Base-by-base conservation (phyloP, 495 filamentous ascomycete genomes). In the Tuber aestivum region DNA sequence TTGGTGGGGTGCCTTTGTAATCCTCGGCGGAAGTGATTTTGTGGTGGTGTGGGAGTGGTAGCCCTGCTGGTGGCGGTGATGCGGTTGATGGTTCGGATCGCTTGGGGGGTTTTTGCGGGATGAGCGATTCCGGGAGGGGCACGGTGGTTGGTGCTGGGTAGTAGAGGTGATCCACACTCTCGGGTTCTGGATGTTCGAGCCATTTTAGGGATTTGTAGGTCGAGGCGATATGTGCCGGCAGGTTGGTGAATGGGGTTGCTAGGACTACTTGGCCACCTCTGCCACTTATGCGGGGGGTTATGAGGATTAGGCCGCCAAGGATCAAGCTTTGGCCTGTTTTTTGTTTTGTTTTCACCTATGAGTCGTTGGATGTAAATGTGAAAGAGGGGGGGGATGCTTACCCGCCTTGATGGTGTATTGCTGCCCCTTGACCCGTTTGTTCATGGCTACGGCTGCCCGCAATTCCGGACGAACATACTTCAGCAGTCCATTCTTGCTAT, bases 291-390 rank as follows among this genome's bases (percentile, higher is more conserved):
- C 87, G 85, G 4, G 94, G 91, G 0, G 94, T 97, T 76, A 99
- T 92, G 72, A 97, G 89, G 72, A 99, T 89, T 69, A 99, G 89
- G 10, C 94, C 94, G 42, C 92, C 93, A 21, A 98, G 85, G 1
- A 99, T 88, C 16, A 99, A 87, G 9, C 94, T 97, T 78, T 94
- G 91, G 0, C 92, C 90, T 81, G 45, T 69, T 27, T 70, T 37
- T 23, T 20, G 1, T 32, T 21, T 16, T 32, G n/a, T n/a, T n/a
- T n/a, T n/a, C n/a, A 18, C 10, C 20, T 9, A 23, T 78, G 27
- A 70, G 70, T 20, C 68, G 41, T 37, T 18, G 20, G 32, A 4
- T 61, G 38, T 61, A 40, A 37, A 45, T 45, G 40, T 48, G 23
- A 70, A n/a, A n/a, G 70, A 35, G 35, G 56, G 75, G 35, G 32